Base-by-base conservation (phyloP, 306 rosid genomes). In the Spatholobus suberectus region DNA sequence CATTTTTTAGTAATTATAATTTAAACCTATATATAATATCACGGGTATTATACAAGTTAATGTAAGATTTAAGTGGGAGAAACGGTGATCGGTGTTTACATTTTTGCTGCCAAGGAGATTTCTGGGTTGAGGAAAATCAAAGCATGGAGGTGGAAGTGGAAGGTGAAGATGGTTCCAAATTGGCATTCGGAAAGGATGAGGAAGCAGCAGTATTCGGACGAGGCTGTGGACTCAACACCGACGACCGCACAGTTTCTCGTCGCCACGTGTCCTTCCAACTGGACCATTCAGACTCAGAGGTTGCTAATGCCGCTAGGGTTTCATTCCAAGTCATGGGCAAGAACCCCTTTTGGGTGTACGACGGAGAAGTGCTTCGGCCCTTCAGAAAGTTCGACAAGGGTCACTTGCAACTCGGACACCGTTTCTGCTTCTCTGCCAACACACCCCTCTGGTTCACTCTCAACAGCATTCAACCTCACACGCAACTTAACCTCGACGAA, bases 321-420 rank as follows among this genome's bases (percentile, higher is more conserved):
- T 92, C 86, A 26, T 95, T 95, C 75, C 85, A 90, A 83, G 98
- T 92, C 21, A 75, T 84, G 4, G 99, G 97, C 71, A 87, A 75
- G 75, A 95, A 95, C 75, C 98, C 98, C 75, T 49, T 95, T 73
- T 95, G 97, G 98, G 90, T 93, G 21, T 72, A 80, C 55, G 80
- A 79, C 34, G 83, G 87, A 20, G 86, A 70, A 23, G 46, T 55
- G 49, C 62, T 90, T 78, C 77, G 86, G 72, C 58, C 71, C 46
- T 92, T 88, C 87, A 86, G 87, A 38, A 85, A 88, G 76, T 87
- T 86, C 59, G 94, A 89, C 11, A 90, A 81, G 88, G 98, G 92
- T 38, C 86, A 83, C 21, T 66, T 93, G 85, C 86, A 61, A 29
- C 76, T 80, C 1, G 98, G 98, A 23, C 91, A 95, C 80, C 84